Percentiles rank a stretch among this genome's conserved stretches.
These are phyloP conservation scores for Keithomyces neogunnii DNA, from an alignment of 2,329 filamentous ascomycete genomes.

Conservation along the genomic window DNA sequence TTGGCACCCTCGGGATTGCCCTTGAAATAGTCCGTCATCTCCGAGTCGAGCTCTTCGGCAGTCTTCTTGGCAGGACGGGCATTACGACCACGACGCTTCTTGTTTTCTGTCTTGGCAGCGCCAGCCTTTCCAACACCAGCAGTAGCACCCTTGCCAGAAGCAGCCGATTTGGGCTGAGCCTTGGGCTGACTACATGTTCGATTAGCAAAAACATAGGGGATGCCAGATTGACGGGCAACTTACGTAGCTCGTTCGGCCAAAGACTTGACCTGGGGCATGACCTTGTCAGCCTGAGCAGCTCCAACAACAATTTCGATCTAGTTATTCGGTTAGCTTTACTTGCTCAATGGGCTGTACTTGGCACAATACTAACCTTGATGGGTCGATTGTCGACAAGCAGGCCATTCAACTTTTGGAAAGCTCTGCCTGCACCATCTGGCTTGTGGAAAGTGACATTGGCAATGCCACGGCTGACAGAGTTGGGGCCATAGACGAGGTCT, in stretches of 20 bases:
- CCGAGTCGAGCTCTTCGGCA: constrained; percentile 87
- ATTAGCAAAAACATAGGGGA: neutral
- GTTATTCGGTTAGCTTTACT: neutral
- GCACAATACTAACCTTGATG: constrained; percentile 61
- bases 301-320: constrained; percentile 88
- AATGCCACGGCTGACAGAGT: constrained; percentile 83
- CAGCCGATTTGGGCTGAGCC: constrained; percentile 70
- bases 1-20: constrained; percentile 35
- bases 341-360: neutral
- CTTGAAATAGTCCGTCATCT: constrained; percentile 94
- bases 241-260: constrained; percentile 76
- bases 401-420: constrained; percentile 76
- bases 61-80: constrained; percentile 75
- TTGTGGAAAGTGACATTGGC: constrained; percentile 83
- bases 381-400: constrained; percentile 82
- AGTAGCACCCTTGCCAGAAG: constrained; percentile 50
- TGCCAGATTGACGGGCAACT: constrained; percentile 17
- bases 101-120: constrained; percentile 38
- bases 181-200: constrained; percentile 21
- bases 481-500: constrained; percentile 85
- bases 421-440: constrained; percentile 73
- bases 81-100: constrained; percentile 49
- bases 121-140: constrained; percentile 26
- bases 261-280: constrained; percentile 57
- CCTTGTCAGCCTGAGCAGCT: constrained; percentile 60